Percentiles rank a stretch among this genome's conserved stretches.
Evolutionary conservation across 2,329 filamentous ascomycete species (phyloP).

Genomic region (Arthrobotrys sinensis): DNA sequence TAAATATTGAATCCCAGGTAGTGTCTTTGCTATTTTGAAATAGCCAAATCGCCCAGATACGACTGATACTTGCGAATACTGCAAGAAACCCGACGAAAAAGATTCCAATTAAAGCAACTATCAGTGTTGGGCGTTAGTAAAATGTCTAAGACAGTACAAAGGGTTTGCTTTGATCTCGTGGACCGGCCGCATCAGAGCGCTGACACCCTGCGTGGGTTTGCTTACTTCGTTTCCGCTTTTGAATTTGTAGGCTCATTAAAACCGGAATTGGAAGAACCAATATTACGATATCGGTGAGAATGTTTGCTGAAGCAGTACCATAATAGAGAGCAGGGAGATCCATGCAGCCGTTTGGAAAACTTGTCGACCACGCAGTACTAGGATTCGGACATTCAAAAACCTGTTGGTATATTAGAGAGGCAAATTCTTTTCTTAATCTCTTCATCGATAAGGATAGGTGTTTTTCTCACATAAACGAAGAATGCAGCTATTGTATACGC

Average conservation of each 20-base stretch:
- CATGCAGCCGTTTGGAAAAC: conserved; percentile 65
- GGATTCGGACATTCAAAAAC: conserved; percentile 64
- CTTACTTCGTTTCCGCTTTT: conserved; percentile 66
- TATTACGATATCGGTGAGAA: conserved; percentile 70
- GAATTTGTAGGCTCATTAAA: conserved; percentile 70
- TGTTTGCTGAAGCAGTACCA: conserved; percentile 69
- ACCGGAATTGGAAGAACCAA: conserved; percentile 70
- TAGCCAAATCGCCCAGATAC: conserved; percentile 63
- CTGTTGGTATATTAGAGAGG: conserved; percentile 61
- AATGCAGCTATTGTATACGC: conserved; percentile 65
- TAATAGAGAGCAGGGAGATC: conserved; percentile 67
- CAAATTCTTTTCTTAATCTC: background rate
- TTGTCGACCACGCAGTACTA: conserved; percentile 63
- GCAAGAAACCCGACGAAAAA: conserved; percentile 63
- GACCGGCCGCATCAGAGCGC: too few species aligned
- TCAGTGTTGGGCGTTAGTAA: background rate
- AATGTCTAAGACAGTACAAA: background rate
- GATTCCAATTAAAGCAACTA: conserved; percentile 60
- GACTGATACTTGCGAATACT: conserved; percentile 63
- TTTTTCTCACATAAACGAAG: conserved; percentile 65
- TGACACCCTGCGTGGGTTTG: background rate
- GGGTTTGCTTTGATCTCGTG: too few species aligned
- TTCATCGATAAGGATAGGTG: too few species aligned
- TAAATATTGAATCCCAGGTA: conserved; percentile 61
- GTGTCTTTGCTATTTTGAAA: conserved; percentile 61